A percentile compares a stretch with the other conserved stretches of the same genome.
Evolutionary conservation across 306 rosid species (phyloP).

Genomic region (Ochetophila trinervis): DNA sequence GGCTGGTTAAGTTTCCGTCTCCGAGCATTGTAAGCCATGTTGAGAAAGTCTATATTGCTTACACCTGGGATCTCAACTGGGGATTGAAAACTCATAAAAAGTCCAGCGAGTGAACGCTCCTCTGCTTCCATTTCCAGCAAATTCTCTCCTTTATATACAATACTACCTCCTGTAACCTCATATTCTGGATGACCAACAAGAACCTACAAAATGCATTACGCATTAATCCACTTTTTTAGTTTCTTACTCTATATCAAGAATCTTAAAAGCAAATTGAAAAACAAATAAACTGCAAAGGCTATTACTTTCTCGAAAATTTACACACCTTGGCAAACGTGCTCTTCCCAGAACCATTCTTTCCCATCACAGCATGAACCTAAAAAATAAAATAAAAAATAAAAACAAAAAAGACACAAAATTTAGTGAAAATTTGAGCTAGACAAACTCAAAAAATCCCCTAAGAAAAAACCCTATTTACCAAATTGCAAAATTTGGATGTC

Average conservation of each 20-base stretch:
- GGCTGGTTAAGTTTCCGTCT: conserved; percentile 70
- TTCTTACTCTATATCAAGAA: background rate
- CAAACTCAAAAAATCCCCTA: too few species aligned
- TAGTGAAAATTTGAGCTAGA: too few species aligned
- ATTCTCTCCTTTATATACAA: conserved; percentile 68
- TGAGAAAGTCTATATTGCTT: conserved; percentile 72
- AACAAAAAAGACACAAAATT: background rate
- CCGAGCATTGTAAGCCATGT: conserved; percentile 91
- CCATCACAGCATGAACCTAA: conserved; percentile 91
- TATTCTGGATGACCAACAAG: conserved; percentile 95
- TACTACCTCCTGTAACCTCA: conserved; percentile 78
- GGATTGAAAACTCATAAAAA: conserved; percentile 94
- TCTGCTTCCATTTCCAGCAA: conserved; percentile 87
- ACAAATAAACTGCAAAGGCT: background rate
- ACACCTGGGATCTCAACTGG: conserved; percentile 94
- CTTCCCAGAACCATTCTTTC: conserved; percentile 93
- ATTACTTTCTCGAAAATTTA: background rate
- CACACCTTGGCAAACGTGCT: conserved; percentile 88
- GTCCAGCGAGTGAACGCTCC: conserved; percentile 77
- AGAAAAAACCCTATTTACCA: background rate
- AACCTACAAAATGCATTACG: conserved; percentile 35
- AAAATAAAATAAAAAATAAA: background rate
- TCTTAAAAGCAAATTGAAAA: background rate
- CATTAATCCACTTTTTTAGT: background rate
- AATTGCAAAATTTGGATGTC: background rate